Evolutionary conservation across 116 monocot genomes (phyloP).

Genomic region (Papilionanthe hybrid): DNA sequence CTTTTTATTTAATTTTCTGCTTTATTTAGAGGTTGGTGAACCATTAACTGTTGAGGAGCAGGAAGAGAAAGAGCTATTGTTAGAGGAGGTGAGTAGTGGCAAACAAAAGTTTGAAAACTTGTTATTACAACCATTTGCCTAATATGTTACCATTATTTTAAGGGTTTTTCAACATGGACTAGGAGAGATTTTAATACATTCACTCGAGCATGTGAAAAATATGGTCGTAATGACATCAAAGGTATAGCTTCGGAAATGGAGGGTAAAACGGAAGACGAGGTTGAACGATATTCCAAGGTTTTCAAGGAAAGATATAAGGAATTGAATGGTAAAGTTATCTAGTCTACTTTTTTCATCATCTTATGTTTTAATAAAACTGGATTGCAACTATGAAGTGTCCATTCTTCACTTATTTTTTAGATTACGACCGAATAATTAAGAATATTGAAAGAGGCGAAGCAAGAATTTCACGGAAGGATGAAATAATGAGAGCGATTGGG

Average conservation of each 20-base stretch:
- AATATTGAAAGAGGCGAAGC: conserved; percentile 99
- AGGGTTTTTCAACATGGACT: conserved; percentile 97
- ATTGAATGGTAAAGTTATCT: conserved; percentile 55
- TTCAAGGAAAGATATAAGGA: conserved; percentile 95
- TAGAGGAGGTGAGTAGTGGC: conserved; percentile 67
- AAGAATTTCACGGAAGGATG: conserved; percentile 91
- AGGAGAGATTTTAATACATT: conserved; percentile 94
- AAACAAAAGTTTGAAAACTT: background rate
- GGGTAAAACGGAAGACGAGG: conserved; percentile 87
- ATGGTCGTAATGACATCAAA: conserved; percentile 88
- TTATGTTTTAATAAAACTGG: background rate
- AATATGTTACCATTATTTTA: conserved; percentile 11
- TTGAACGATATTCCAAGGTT: conserved; percentile 84
- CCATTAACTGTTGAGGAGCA: conserved; percentile 81
- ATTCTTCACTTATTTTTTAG: conserved; percentile 21
- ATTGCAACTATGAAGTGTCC: background rate
- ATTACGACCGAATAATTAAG: conserved; percentile 95
- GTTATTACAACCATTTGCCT: background rate
- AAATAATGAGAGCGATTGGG: conserved; percentile 96
- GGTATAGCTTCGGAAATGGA: conserved; percentile 94
- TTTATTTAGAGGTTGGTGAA: conserved; percentile 57
- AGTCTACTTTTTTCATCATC: background rate
- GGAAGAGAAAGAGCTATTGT: conserved; percentile 81
- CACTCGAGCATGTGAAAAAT: conserved; percentile 94
- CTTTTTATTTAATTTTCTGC: background rate